phyloP scores from a whole-genome alignment of 208 protist species.

The Entamoeba dispar region DNA sequence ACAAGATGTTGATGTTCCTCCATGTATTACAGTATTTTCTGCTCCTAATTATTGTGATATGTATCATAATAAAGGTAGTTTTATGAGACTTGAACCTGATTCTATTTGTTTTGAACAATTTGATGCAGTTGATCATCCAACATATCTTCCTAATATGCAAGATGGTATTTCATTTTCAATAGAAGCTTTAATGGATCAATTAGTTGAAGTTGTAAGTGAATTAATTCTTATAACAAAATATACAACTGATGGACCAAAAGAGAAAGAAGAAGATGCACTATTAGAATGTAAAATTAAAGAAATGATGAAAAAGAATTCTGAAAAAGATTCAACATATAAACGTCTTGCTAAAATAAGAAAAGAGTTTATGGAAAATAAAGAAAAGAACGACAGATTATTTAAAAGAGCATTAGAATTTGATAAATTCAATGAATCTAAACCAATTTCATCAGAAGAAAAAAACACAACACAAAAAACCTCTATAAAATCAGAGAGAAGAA shows the following conservation, averaged over 20 bases:
- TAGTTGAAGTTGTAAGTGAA: not conserved
- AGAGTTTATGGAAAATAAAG: too few species aligned
- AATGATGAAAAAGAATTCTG: too few species aligned
- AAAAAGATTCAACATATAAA: too few species aligned
- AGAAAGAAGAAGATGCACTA: not conserved
- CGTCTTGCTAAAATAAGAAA: too few species aligned
- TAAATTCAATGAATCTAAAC: too few species aligned
- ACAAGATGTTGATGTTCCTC: not conserved
- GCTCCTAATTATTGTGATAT: conserved; percentile 33
- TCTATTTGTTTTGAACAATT: not conserved
- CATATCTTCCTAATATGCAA: not conserved
- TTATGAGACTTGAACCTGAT: not conserved
- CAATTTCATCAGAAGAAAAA: too few species aligned
- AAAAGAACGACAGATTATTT: too few species aligned
- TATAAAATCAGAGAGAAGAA: too few species aligned
- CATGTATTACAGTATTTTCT: conserved; percentile 27
- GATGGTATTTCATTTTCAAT: not conserved
- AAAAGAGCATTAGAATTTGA: too few species aligned
- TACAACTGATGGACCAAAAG: not conserved
- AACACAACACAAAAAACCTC: too few species aligned
- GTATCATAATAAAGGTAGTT: conserved; percentile 6
- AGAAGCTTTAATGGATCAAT: not conserved
- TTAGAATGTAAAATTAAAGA: not conserved
- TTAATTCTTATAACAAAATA: not conserved
- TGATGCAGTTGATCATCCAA: conserved; percentile 3